Evolutionary conservation across 768 basidiomycete species (phyloP).

Genomic region (Leucocoprinus sp.): DNA sequence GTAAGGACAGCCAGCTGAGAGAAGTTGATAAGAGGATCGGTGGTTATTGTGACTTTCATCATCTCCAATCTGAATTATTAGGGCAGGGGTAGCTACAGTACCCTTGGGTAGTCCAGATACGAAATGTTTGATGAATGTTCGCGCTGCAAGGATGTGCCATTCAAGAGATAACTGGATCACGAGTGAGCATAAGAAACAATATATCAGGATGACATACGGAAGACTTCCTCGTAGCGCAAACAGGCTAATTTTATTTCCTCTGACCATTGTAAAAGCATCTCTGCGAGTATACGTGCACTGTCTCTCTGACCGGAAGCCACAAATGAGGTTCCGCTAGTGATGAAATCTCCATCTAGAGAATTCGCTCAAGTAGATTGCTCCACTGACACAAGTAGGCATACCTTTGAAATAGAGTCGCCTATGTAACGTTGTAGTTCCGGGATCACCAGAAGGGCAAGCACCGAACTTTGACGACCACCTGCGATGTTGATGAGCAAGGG

Average conservation of each 20-base stretch:
- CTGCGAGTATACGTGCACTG: conserved; percentile 77
- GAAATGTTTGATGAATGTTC: conserved; percentile 85
- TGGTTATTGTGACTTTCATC: conserved; percentile 61
- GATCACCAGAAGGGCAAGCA: conserved; percentile 80
- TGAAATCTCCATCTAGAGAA: conserved; percentile 63
- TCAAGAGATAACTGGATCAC: conserved; percentile 62
- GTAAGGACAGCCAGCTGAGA: conserved; percentile 81
- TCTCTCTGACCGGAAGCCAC: conserved; percentile 84
- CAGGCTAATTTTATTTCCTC: conserved; percentile 76
- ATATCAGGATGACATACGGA: conserved; percentile 47
- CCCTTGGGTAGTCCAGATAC: conserved; percentile 50
- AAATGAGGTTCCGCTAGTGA: conserved; percentile 75
- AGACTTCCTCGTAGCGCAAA: conserved; percentile 84
- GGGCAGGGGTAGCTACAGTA: background rate
- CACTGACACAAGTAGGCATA: conserved; percentile 15
- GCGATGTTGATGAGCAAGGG: conserved; percentile 12
- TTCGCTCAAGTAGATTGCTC: background rate
- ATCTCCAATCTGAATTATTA: conserved; percentile 35
- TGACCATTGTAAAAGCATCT: conserved; percentile 84
- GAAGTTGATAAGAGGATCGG: conserved; percentile 77
- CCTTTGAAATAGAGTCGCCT: conserved; percentile 88
- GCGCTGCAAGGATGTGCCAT: conserved; percentile 87
- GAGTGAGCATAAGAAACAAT: conserved; percentile 4
- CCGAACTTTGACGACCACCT: conserved; percentile 86
- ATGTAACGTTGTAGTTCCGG: conserved; percentile 82